Conservation (phyloP, 495 filamentous ascomycete genomes). For the Aspergillus sclerotioniger region DNA sequence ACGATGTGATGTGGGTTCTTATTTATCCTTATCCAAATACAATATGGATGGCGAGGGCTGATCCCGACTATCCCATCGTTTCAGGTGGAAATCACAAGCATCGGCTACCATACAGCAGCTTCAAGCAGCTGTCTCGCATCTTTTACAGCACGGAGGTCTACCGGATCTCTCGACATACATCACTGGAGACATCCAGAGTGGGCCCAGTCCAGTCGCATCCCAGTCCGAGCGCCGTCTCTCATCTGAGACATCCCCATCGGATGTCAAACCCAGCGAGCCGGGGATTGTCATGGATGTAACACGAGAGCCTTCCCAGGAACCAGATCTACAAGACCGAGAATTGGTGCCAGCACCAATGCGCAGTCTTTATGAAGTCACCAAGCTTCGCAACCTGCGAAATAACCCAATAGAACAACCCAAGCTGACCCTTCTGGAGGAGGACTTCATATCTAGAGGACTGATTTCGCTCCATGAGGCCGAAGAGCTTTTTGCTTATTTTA, state of each 20-base stretch:
- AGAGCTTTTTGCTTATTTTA: constrained; percentile 51
- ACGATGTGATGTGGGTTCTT: constrained; percentile 42
- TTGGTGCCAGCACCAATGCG: constrained; percentile 57
- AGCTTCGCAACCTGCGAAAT: constrained; percentile 51
- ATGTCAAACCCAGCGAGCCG: constrained; percentile 29
- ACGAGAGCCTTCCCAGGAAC: constrained; percentile 52
- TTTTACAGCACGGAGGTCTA: constrained; percentile 39
- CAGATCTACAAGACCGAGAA: constrained; percentile 44
- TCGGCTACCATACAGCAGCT: constrained; percentile 41
- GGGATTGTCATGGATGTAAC: constrained; percentile 43
- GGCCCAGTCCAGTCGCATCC: constrained; percentile 33
- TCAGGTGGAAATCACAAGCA: constrained; percentile 48
- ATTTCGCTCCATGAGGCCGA: constrained; percentile 51
- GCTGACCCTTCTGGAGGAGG: constrained; percentile 47
- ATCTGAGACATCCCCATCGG: constrained; percentile 26
- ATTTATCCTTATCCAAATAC: not conserved
- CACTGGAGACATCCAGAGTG: constrained; percentile 29
- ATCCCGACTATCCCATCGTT: not conserved
- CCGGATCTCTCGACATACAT: constrained; percentile 42
- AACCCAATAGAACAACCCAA: constrained; percentile 44
- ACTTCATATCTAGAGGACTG: constrained; percentile 51
- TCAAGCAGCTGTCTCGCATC: constrained; percentile 43
- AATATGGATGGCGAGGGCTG: constrained; percentile 9
- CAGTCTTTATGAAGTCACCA: constrained; percentile 60
- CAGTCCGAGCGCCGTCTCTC: constrained; percentile 28